Evolutionary conservation across 2,329 filamentous ascomycete genomes (phyloP).

Genomic region (Monosporascus sp.): DNA sequence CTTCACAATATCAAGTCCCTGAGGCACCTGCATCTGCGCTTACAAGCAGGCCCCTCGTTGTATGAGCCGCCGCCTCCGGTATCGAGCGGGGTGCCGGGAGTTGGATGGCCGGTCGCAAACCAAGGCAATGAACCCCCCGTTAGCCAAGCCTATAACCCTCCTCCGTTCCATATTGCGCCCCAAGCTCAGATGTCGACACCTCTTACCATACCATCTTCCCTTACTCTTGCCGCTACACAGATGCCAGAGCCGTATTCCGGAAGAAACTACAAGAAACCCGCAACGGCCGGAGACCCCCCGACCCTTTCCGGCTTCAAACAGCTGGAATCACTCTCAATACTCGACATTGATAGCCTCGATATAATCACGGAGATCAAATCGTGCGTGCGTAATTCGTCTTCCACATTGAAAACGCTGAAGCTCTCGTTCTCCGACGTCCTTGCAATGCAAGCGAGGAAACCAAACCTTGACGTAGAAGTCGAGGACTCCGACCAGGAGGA

Average conservation of each 20-base stretch:
- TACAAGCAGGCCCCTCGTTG: conserved; percentile 53
- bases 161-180: not conserved
- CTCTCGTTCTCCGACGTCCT: conserved; percentile 54
- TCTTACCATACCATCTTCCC: conserved; percentile 20
- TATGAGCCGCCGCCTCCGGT: conserved; percentile 47
- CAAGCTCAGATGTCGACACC: conserved; percentile 3
- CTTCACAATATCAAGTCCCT: conserved; percentile 50
- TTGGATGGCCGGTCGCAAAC: not conserved
- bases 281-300: conserved; percentile 35
- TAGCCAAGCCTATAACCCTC: not conserved
- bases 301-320: conserved; percentile 54
- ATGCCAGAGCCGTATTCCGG: conserved; percentile 27
- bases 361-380: conserved; percentile 49
- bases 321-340: conserved; percentile 46
- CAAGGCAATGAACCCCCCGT: not conserved
- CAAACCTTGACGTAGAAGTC: conserved; percentile 33
- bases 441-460: conserved; percentile 42
- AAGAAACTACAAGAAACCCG: conserved; percentile 30
- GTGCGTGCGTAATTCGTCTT: conserved; percentile 50
- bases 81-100: conserved; percentile 22
- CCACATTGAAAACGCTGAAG: conserved; percentile 49
- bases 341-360: conserved; percentile 58
- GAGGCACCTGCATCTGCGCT: conserved; percentile 50
- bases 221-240: conserved; percentile 27
- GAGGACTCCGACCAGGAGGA: conserved; percentile 51